These are phyloP conservation scores for Diplodia sapinea DNA, from an alignment of 2,329 filamentous ascomycete species.

Conservation along the genomic window DNA sequence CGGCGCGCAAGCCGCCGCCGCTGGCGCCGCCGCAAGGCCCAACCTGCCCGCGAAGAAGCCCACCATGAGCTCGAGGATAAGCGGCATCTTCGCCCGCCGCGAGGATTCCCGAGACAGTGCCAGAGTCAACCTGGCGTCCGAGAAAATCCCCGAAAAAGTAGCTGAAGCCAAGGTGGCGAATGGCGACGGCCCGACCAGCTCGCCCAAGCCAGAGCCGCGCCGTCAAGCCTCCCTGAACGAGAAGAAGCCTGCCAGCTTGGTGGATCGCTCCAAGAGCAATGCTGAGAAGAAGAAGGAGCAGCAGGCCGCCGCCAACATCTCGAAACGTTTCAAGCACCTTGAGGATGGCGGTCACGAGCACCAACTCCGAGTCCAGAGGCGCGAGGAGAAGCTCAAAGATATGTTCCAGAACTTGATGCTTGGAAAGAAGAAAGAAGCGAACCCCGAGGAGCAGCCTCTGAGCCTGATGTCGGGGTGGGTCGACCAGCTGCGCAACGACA, in stretches of 20 bases:
- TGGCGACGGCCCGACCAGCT: constrained; percentile 36
- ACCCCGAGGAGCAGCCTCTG: constrained; percentile 75
- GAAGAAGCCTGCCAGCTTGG: constrained; percentile 29
- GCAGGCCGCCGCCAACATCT: constrained; percentile 37
- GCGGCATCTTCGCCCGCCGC: constrained; percentile 46
- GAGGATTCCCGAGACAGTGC: constrained; percentile 40
- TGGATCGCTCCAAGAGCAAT: constrained; percentile 31
- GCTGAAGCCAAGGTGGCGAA: constrained; percentile 41
- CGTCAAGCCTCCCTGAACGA: constrained; percentile 42
- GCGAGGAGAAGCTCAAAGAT: constrained; percentile 93
- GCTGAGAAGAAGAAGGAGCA: constrained; percentile 40
- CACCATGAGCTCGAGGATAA: constrained; percentile 52
- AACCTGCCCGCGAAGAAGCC: constrained; percentile 43
- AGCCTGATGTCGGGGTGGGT: constrained; percentile 97
- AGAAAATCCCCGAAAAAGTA: constrained; percentile 38
- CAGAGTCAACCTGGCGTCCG: constrained; percentile 33
- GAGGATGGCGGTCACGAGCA: constrained; percentile 81
- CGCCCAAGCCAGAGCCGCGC: constrained; percentile 39
- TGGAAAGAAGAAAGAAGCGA: constrained; percentile 78
- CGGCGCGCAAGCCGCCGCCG: constrained; percentile 33
- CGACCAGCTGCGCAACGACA: constrained; percentile 87
- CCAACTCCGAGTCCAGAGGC: constrained; percentile 83
- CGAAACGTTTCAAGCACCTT: constrained; percentile 61
- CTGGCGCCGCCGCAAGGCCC: constrained; percentile 42
- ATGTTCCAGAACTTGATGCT: constrained; percentile 84